phyloP scores from a whole-genome alignment of 75 land plant species.

The Ceratopteris richardii region DNA sequence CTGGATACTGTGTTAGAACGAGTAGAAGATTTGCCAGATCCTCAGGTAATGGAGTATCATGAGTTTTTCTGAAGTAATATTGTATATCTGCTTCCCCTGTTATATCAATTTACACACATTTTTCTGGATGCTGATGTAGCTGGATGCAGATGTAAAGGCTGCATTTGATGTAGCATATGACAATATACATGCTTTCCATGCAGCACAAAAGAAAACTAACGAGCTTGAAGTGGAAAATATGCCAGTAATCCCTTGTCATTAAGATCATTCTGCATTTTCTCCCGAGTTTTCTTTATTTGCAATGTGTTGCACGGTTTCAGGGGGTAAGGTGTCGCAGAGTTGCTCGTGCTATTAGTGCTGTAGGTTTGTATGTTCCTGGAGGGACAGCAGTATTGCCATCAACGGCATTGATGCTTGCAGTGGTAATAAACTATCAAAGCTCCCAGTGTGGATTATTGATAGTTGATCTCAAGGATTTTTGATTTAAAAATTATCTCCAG shows the following conservation, averaged over 20 bases:
- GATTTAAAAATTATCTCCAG: constrained; percentile 25
- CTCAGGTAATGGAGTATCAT: constrained; percentile 51
- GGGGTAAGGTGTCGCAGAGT: constrained; percentile 91
- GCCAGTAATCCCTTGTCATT: constrained; percentile 64
- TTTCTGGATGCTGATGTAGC: constrained; percentile 25
- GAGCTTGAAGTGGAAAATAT: constrained; percentile 85
- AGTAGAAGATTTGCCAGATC: constrained; percentile 84
- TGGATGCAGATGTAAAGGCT: constrained; percentile 64
- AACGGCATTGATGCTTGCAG: constrained; percentile 96
- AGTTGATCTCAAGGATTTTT: neutral
- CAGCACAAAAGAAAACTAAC: constrained; percentile 59
- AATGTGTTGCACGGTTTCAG: no score
- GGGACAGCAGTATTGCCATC: constrained; percentile 99
- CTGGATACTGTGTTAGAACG: constrained; percentile 55
- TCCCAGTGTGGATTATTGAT: no score
- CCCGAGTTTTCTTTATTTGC: neutral
- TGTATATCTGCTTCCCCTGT: no score
- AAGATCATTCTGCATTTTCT: neutral
- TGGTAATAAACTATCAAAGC: constrained; percentile 59
- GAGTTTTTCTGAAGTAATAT: no score
- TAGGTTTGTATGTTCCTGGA: constrained; percentile 98
- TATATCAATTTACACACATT: neutral
- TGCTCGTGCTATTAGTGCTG: constrained; percentile 72
- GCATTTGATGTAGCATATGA: constrained; percentile 96
- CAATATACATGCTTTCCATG: constrained; percentile 87